These are phyloP conservation scores for Arachnopeziza araneosa DNA, from an alignment of 2,329 filamentous ascomycete species.

Conservation along the genomic window DNA sequence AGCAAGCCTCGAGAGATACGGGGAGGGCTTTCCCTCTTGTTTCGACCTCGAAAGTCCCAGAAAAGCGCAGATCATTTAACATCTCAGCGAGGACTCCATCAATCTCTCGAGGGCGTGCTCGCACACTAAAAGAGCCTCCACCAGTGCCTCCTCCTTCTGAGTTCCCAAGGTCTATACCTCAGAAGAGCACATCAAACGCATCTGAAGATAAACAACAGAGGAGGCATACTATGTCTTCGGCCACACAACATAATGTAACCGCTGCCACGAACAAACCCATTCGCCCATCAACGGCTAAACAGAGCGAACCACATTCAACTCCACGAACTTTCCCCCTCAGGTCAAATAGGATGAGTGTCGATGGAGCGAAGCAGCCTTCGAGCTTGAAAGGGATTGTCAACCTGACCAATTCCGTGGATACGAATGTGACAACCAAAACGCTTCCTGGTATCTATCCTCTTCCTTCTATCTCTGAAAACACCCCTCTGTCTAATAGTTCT, in stretches of 20 bases:
- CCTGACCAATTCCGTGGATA: slow-evolving; percentile 26
- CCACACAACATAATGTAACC: neutral
- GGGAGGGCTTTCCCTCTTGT: neutral
- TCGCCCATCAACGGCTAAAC: neutral
- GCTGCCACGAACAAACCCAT: neutral
- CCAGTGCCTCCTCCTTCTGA: neutral
- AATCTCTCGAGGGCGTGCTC: slow-evolving; percentile 1
- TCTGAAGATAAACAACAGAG: neutral
- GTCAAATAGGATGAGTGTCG: slow-evolving; percentile 2
- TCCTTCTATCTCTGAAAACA: slow-evolving; percentile 6
- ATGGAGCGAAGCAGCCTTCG: slow-evolving; percentile 12
- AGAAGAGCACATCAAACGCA: neutral
- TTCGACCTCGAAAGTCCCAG: neutral
- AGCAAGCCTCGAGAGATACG: neutral
- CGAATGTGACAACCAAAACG: slow-evolving; percentile 22
- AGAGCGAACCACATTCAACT: neutral
- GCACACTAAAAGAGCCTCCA: slow-evolving; percentile 1
- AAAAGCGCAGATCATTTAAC: neutral
- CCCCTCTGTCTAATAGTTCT: neutral
- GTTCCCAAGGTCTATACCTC: neutral
- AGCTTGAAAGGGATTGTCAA: slow-evolving; percentile 25
- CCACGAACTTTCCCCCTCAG: neutral
- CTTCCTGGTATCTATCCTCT: slow-evolving; percentile 24
- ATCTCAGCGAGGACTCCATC: neutral
- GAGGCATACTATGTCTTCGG: slow-evolving; percentile 7